Evolutionary conservation across 495 filamentous ascomycete genomes (phyloP).

Genomic region (Talaromyces ruber): DNA sequence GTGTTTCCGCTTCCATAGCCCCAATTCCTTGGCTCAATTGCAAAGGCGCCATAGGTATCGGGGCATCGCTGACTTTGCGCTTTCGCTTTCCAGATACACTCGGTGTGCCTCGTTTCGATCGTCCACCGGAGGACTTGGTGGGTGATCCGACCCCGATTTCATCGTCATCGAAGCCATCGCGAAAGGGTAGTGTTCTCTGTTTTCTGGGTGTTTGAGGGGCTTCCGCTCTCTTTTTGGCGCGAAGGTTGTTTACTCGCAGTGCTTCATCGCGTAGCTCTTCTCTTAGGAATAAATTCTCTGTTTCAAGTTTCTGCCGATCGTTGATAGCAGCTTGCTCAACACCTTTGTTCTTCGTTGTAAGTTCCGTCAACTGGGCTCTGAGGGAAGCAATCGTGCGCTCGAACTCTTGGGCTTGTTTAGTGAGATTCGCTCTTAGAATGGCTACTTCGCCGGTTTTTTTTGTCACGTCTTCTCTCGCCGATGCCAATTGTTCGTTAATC

Average conservation of each 20-base stretch:
- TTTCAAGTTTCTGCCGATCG: constrained; percentile 52
- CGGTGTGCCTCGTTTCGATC: constrained; percentile 48
- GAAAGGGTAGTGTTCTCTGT: constrained; percentile 40
- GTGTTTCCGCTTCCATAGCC: not conserved
- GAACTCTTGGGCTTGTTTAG: constrained; percentile 45
- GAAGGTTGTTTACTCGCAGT: constrained; percentile 38
- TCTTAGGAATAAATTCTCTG: constrained; percentile 55
- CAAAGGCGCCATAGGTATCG: constrained; percentile 32
- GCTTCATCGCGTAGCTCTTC: constrained; percentile 56
- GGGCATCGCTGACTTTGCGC: constrained; percentile 43
- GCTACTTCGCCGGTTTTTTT: constrained; percentile 59
- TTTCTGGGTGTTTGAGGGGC: constrained; percentile 52
- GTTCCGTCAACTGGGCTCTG: constrained; percentile 46
- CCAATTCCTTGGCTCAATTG: constrained; percentile 30
- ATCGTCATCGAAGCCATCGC: constrained; percentile 69
- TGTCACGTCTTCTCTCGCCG: constrained; percentile 38
- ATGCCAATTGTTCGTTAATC: constrained; percentile 36
- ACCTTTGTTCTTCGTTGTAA: constrained; percentile 42
- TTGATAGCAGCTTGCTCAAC: constrained; percentile 48
- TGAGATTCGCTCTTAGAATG: constrained; percentile 57
- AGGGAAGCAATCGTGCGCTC: constrained; percentile 43
- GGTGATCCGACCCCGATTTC: constrained; percentile 55
- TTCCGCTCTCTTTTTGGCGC: constrained; percentile 30
- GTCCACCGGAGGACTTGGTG: constrained; percentile 38
- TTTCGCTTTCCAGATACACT: constrained; percentile 56